Evolutionary conservation across 1,284 basidiomycete species (phyloP).

Genomic region (Trametes pubescens): DNA sequence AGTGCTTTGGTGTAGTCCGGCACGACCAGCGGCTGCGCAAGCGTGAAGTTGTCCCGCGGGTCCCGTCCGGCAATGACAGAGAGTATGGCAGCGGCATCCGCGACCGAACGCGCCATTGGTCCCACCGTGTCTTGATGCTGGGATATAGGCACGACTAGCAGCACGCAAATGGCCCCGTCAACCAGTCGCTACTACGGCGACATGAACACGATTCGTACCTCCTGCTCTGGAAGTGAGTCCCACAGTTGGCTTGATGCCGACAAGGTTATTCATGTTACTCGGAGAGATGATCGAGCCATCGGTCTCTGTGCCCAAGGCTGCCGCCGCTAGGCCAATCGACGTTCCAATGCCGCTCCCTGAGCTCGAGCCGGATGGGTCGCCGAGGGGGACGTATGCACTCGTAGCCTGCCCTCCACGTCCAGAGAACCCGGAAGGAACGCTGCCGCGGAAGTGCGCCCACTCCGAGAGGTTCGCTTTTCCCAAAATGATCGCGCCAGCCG

Average conservation of each 20-base stretch:
- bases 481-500: conserved; percentile 54
- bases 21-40: conserved; percentile 60
- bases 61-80: conserved; percentile 68
- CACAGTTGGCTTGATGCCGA: conserved; percentile 67
- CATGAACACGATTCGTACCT: conserved; percentile 40
- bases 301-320: conserved; percentile 70
- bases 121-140: conserved; percentile 72
- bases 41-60: conserved; percentile 66
- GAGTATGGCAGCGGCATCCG: conserved; percentile 68
- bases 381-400: conserved; percentile 49
- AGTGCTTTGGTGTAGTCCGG: conserved; percentile 66
- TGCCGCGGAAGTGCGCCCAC: conserved; percentile 41
- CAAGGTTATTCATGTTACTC: conserved; percentile 51
- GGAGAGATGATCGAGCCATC: conserved; percentile 68
- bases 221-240: conserved; percentile 66
- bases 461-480: conserved; percentile 46
- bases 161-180: no score
- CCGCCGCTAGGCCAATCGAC: conserved; percentile 69
- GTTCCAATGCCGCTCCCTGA: conserved; percentile 70
- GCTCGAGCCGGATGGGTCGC: conserved; percentile 60
- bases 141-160: conserved; percentile 66
- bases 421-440: conserved; percentile 48
- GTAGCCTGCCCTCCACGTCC: conserved; percentile 51
- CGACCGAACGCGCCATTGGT: conserved; percentile 64
- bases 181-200: not conserved